Evolutionary conservation across 768 basidiomycete species (phyloP).

Genomic region (Lactarius deliciosus): DNA sequence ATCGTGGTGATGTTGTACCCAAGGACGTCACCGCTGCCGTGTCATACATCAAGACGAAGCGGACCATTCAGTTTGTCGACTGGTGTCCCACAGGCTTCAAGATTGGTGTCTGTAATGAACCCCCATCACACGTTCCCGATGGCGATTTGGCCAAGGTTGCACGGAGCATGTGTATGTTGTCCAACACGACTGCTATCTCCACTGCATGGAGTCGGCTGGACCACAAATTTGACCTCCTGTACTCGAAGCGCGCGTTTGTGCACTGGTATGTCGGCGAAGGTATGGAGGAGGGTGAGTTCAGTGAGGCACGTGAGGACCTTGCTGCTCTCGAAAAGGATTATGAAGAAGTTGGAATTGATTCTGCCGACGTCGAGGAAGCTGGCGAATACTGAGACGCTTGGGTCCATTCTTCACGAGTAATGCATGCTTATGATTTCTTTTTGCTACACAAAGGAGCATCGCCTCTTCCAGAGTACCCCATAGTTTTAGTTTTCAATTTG

Average conservation of each 20-base stretch:
- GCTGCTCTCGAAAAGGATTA: constrained; percentile 99
- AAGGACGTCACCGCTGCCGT: constrained; percentile 79
- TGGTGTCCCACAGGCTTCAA: constrained; percentile 83
- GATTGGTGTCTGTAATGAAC: constrained; percentile 76
- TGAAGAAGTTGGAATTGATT: constrained; percentile 72
- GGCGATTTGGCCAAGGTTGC: constrained; percentile 77
- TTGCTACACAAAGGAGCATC: constrained; percentile 38
- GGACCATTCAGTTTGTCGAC: constrained; percentile 77
- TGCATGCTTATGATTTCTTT: constrained; percentile 14
- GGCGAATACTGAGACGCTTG: constrained; percentile 44
- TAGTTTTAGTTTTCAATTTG: constrained; percentile 14
- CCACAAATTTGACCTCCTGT: constrained; percentile 79
- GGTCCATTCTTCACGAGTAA: constrained; percentile 12
- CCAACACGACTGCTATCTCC: constrained; percentile 73
- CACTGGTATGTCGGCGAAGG: constrained; percentile 75
- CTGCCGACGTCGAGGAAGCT: constrained; percentile 51
- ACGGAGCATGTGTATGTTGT: constrained; percentile 75
- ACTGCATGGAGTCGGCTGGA: constrained; percentile 72
- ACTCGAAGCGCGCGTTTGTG: constrained; percentile 58
- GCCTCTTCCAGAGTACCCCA: constrained; percentile 21
- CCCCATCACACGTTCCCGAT: constrained; percentile 70
- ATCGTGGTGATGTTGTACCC: constrained; percentile 75
- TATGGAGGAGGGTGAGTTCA: constrained; percentile 95
- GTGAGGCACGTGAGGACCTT: constrained; percentile 97
- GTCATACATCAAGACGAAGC: constrained; percentile 71